Conservation (phyloP, 148 eudicot genomes). For the Camellia lanceoleosa region DNA sequence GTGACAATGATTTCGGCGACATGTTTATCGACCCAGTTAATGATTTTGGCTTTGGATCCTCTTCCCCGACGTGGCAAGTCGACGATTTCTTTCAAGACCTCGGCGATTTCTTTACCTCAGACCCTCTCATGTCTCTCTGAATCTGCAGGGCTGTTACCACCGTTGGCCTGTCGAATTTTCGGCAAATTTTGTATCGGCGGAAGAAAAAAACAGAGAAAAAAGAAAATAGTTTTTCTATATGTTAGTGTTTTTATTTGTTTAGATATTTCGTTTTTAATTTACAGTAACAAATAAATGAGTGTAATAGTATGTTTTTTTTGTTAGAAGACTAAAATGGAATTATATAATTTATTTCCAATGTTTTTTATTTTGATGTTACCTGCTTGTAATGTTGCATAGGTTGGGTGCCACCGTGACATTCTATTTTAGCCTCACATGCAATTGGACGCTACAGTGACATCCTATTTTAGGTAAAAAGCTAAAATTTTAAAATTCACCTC, state of each 20-base stretch:
- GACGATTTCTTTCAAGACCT: constrained; percentile 71
- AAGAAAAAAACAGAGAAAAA: not conserved
- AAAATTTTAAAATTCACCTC: too few relatives aligned
- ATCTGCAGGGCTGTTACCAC: not conserved
- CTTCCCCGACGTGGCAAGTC: constrained; percentile 29
- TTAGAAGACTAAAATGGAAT: too few relatives aligned
- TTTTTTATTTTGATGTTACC: too few relatives aligned
- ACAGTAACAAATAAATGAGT: too few relatives aligned
- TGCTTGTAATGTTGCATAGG: too few relatives aligned
- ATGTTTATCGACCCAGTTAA: constrained; percentile 25
- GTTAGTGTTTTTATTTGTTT: not conserved
- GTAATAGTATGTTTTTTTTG: too few relatives aligned
- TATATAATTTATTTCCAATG: too few relatives aligned
- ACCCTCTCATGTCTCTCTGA: constrained; percentile 47
- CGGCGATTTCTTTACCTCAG: constrained; percentile 38
- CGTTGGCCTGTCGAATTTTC: constrained; percentile 32
- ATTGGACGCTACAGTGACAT: too few relatives aligned
- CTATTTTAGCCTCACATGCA: too few relatives aligned
- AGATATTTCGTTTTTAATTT: too few relatives aligned
- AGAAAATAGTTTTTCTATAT: constrained; percentile 5
- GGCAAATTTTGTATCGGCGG: constrained; percentile 59
- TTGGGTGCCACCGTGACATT: too few relatives aligned
- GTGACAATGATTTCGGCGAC: constrained; percentile 15
- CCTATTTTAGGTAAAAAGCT: too few relatives aligned
- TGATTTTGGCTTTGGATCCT: constrained; percentile 28